phyloP scores from a whole-genome alignment of 768 basidiomycete species.

The Lentinula raphanica region DNA sequence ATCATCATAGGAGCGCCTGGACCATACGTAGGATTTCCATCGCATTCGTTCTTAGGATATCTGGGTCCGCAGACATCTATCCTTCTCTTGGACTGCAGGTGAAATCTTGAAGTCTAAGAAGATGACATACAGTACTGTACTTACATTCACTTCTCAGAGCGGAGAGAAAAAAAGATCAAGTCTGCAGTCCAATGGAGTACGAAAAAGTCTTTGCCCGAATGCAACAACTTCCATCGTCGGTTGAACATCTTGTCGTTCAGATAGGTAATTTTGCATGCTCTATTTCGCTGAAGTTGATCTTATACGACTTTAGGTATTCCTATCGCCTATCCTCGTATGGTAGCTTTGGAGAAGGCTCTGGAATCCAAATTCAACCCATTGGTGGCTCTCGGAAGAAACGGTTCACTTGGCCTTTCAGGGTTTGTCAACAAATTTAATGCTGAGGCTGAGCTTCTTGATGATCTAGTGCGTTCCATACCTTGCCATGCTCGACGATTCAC shows the following conservation, averaged over 20 bases:
- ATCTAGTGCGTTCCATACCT: constrained; percentile 49
- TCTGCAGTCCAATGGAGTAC: constrained; percentile 76
- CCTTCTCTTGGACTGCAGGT: constrained; percentile 81
- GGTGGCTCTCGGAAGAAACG: constrained; percentile 63
- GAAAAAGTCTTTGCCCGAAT: constrained; percentile 64
- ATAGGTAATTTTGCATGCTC: constrained; percentile 43
- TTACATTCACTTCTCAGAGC: constrained; percentile 42
- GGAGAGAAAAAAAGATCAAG: constrained; percentile 76
- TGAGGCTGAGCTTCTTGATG: constrained; percentile 92
- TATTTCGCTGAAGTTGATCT: too few species aligned
- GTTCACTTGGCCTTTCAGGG: constrained; percentile 63
- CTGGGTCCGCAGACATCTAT: constrained; percentile 76
- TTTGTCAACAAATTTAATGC: constrained; percentile 89
- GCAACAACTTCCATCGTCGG: constrained; percentile 48
- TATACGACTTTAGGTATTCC: constrained; percentile 56
- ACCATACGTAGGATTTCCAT: constrained; percentile 72
- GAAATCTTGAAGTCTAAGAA: too few species aligned
- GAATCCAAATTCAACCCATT: constrained; percentile 85
- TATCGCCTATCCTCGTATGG: constrained; percentile 91
- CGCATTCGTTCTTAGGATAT: constrained; percentile 77
- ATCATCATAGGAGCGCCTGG: constrained; percentile 72
- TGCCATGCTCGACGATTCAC: neutral
- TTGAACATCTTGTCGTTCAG: constrained; percentile 83
- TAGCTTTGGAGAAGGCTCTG: constrained; percentile 75
- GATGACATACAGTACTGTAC: neutral